These are phyloP conservation scores for Clausena lansium DNA, from an alignment of 345 rosid species.

Conservation along the genomic window DNA sequence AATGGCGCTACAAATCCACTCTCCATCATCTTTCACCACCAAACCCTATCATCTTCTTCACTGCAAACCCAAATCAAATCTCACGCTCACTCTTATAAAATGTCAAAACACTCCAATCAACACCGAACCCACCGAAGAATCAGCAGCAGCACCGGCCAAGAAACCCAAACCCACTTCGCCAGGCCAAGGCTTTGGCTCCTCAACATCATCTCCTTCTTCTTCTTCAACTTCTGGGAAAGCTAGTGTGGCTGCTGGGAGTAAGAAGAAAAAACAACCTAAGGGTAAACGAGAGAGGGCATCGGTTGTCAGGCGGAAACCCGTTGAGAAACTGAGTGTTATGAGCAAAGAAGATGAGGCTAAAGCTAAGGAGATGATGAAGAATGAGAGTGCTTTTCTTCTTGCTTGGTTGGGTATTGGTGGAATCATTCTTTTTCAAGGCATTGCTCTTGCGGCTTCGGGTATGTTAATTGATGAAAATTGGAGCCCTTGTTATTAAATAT, in stretches of 20 bases:
- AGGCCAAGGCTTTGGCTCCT: slow-evolving; percentile 60
- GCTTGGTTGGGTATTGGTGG: slow-evolving; percentile 85
- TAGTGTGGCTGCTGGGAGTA: not conserved
- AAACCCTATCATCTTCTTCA: slow-evolving; percentile 31
- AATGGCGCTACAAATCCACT: slow-evolving; percentile 72
- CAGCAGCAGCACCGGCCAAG: slow-evolving; percentile 19
- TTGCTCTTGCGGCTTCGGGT: slow-evolving; percentile 84
- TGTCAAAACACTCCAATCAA: slow-evolving; percentile 43
- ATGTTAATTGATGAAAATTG: not conserved
- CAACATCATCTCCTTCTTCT: slow-evolving; percentile 27
- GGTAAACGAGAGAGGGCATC: slow-evolving; percentile 53
- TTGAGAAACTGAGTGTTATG: slow-evolving; percentile 55
- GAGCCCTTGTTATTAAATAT: not conserved
- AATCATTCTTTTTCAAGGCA: slow-evolving; percentile 63
- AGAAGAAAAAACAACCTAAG: slow-evolving; percentile 40
- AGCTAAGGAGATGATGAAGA: slow-evolving; percentile 54
- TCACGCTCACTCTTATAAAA: slow-evolving; percentile 28
- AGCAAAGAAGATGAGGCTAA: slow-evolving; percentile 53
- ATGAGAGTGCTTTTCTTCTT: slow-evolving; percentile 86
- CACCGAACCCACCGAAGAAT: slow-evolving; percentile 38
- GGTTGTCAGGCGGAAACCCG: slow-evolving; percentile 59
- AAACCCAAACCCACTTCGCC: slow-evolving; percentile 51
- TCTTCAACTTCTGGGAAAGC: slow-evolving; percentile 24
- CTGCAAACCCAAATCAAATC: slow-evolving; percentile 26
- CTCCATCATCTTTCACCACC: slow-evolving; percentile 21